A percentile compares a stretch with the other conserved stretches of the same genome.
phyloP scores from a whole-genome alignment of 2,329 filamentous ascomycete species.

The Amylocarpus encephaloides region DNA sequence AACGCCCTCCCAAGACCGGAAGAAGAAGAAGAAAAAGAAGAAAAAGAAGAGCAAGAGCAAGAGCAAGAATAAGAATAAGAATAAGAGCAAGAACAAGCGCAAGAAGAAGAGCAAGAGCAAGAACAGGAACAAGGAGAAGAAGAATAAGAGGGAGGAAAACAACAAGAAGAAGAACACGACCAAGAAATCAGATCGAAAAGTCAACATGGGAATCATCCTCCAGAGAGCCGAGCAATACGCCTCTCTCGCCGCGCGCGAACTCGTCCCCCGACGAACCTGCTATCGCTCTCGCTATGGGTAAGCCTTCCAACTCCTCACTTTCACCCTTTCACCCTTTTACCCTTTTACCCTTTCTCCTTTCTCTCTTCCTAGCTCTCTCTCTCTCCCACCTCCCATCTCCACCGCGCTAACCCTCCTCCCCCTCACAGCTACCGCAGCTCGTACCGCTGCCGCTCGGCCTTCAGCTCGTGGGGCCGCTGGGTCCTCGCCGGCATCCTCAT shows the following conservation, averaged over 20 bases:
- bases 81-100: no score
- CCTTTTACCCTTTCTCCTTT: no score
- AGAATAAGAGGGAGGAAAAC: no score
- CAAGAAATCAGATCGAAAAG: no score
- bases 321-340: no score
- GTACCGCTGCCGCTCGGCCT: conserved; percentile 10
- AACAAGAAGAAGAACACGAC: no score
- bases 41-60: no score
- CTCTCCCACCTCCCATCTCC: neutral
- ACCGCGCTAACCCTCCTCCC: neutral
- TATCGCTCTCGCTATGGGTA: conserved; percentile 3
- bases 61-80: no score
- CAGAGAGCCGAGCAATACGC: neutral
- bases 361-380: neutral
- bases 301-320: neutral
- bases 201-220: neutral
- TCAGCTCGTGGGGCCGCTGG: conserved; percentile 20
- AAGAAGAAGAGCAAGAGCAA: no score
- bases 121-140: no score
- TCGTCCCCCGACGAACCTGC: neutral
- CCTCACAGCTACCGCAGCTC: neutral
- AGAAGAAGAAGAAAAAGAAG: no score
- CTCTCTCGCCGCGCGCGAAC: neutral
- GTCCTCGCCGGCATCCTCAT: conserved; percentile 19
- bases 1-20: no score